Evolutionary conservation across 345 rosid species (phyloP), one percentile per base, ranked within the genome.

Genomic region (Geranium brycei): DNA sequence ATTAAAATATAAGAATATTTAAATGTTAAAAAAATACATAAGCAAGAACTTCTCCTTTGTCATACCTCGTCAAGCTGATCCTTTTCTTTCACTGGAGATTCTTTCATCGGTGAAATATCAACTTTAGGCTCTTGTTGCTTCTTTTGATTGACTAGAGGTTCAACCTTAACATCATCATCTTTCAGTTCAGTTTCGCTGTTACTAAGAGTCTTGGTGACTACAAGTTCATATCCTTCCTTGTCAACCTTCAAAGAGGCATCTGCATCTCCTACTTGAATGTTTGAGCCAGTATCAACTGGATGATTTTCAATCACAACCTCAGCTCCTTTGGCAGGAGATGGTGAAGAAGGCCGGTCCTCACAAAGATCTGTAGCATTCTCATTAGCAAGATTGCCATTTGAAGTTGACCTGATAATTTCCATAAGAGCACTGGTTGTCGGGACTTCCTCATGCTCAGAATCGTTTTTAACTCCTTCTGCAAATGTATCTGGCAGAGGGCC

Each of bases 1-100:
- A 38, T 59, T 60, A 51, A 56, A 51, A 28, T 17, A 57, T 17
- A 59, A 3, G 31, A n/a, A 31, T 30, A 58, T 57, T 57, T 18
- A 59, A 51, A 1, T 58, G n/a, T 4, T 17, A 60, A 53, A 51
- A 51, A 31, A 59, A 59, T 41, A 40, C 35, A 11, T 35, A 28
- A 19, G 23, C 19, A 57, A 5, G 51, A 14, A 19, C 13, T 19
- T 57, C 57, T 31, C 51, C 6, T 14, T 5, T n/a, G 58, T 13
- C 38, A 75, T 72, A 88, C 97, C 97, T 95, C 99, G 38, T 90
- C 99, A 69, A 95, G 91, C 69, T 83, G 97, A 64, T 95, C 97
- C 72, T 91, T 88, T 65, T 79, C 67, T 73, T 75, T 87, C 61
- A 19, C 66, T 53, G 80, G 75, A 55, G 83, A 68, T 65, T 79